These are phyloP conservation scores for Ophiocordyceps camponoti-floridani DNA, from an alignment of 2,329 filamentous ascomycete species.

Conservation along the genomic window DNA sequence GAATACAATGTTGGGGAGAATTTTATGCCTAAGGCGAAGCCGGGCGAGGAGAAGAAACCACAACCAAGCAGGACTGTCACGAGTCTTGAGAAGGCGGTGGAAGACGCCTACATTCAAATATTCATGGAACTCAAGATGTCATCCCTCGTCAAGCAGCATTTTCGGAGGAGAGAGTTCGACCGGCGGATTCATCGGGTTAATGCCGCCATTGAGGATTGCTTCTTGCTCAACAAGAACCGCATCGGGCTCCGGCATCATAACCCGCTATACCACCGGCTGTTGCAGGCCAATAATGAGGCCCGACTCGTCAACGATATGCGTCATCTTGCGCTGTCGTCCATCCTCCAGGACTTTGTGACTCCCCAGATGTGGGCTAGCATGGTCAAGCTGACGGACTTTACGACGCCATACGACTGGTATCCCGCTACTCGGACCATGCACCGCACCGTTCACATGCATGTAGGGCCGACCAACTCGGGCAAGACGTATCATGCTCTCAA, in stretches of 20 bases:
- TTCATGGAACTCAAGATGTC: not conserved
- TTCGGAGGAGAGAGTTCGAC: not conserved
- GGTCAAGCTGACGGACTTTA: constrained; percentile 54
- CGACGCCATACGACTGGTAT: constrained; percentile 88
- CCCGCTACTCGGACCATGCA: constrained; percentile 65
- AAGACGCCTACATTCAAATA: not conserved
- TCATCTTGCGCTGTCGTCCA: not conserved
- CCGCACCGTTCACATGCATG: constrained; percentile 75
- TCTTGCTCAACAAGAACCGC: not conserved
- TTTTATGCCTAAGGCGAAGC: too few relatives aligned
- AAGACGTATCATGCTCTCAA: constrained; percentile 93
- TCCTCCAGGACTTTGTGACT: not conserved
- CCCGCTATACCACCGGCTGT: not conserved
- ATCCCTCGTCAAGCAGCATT: not conserved
- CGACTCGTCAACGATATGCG: constrained; percentile 35
- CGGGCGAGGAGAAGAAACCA: not conserved
- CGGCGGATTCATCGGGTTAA: not conserved
- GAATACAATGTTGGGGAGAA: not conserved
- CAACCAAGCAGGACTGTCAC: not conserved
- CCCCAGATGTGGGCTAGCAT: constrained; percentile 39
- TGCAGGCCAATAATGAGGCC: not conserved
- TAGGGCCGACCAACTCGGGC: constrained; percentile 93
- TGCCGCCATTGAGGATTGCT: not conserved
- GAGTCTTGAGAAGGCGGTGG: not conserved
- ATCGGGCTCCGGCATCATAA: not conserved